Evolutionary conservation across 345 rosid genomes (phyloP), one percentile per base, ranked within the genome.

Genomic region (Lepidium aucheri): DNA sequence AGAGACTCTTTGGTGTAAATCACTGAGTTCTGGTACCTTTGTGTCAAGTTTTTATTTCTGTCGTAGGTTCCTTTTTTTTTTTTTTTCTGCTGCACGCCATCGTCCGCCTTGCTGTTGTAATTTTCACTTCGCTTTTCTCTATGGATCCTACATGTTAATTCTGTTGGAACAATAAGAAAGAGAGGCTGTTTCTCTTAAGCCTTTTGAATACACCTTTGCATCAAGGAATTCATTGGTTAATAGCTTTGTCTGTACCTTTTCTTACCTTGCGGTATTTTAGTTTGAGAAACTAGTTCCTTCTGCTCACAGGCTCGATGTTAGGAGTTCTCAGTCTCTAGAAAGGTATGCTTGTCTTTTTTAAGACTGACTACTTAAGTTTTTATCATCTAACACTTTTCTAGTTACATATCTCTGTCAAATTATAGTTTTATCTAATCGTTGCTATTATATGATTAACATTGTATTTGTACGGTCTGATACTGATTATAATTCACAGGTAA

Each of bases 1-100:
- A 63, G 65, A 63, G 44, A 55, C 65, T 46, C 69, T 54, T 53
- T 62, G 68, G 68, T 70, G 33, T 63, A 53, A 36, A 52, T 60
- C 74, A 52, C 39, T 60, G 67, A 42, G 61, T 61, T 55, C 4
- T 53, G 34, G 56, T 70, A 38, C 56, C 49, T 42, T 42, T 63
- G 57, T 22, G 55, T 59, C 65, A 50, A 32, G 57, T 68, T 68
- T 50, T 22, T 68, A 4, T 14, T 20, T 18, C 12, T 42, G 36
- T 60, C 18, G 34, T 26, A 26, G 30, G 30, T 26, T 24, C 26
- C 4, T 26, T 26, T 26, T 26, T 4, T 14, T 15, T 53, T 14
- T n/a, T 32, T 4, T 30, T 35, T 38, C 33, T 55, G 32, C 12
- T 16, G 4, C 62, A 38, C 26, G 34, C 5, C 4, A 7, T 15